phyloP scores from a whole-genome alignment of 176 grass and related monocot genomes.

The Bromus sterilis region DNA sequence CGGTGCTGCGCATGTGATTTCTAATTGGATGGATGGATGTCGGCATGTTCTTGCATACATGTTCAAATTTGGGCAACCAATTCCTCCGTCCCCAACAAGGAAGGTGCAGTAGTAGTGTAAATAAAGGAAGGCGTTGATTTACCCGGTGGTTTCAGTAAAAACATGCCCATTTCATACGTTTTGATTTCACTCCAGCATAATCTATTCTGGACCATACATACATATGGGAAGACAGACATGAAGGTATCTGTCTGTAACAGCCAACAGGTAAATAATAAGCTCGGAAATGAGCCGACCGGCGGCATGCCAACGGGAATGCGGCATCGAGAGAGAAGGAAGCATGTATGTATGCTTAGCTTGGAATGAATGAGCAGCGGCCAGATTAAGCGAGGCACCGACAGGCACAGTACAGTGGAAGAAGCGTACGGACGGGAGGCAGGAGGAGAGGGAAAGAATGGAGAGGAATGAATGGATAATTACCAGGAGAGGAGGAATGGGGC shows the following conservation, averaged over 20 bases:
- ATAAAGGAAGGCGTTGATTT: neutral
- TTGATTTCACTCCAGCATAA: neutral
- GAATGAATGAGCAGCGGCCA: neutral
- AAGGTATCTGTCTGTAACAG: neutral
- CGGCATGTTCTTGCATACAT: neutral
- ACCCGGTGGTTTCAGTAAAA: neutral
- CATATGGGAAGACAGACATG: neutral
- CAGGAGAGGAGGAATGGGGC: conserved; percentile 85
- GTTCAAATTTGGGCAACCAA: neutral
- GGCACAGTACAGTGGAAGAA: neutral
- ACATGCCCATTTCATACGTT: neutral
- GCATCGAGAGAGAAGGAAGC: neutral
- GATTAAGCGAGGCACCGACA: neutral
- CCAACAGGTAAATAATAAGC: neutral
- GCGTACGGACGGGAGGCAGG: neutral
- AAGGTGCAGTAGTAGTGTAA: neutral
- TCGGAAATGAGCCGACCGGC: neutral
- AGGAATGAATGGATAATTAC: neutral
- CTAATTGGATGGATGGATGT: too few species aligned
- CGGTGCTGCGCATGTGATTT: neutral
- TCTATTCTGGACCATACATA: neutral
- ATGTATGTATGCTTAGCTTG: neutral
- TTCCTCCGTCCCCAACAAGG: neutral
- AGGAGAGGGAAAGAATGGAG: neutral
- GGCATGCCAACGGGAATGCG: neutral